Evolutionary conservation across 257 asterid genomes (phyloP).

Genomic region (Rubia yunnanensis): DNA sequence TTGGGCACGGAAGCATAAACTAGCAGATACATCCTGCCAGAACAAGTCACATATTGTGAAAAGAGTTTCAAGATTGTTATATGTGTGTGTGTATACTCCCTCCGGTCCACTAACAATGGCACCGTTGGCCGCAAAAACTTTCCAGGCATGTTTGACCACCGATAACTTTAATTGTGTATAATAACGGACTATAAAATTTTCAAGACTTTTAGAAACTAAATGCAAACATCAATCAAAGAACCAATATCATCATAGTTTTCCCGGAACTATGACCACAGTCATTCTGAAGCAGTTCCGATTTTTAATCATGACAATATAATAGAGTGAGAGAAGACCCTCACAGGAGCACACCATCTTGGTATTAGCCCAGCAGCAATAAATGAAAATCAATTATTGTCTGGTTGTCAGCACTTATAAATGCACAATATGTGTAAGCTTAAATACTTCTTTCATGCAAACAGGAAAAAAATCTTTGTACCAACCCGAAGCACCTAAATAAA

Average conservation of each 20-base stretch:
- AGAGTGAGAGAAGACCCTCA: neutral
- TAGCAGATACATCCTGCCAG: conserved; percentile 75
- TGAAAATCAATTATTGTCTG: neutral
- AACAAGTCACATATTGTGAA: conserved; percentile 19
- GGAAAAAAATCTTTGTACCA: neutral
- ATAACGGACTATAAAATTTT: too few species aligned
- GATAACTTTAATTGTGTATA: too few species aligned
- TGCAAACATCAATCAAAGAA: neutral
- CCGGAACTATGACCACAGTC: neutral
- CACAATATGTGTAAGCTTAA: neutral
- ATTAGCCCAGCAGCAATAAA: neutral
- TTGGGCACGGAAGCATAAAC: conserved; percentile 89
- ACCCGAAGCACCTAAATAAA: neutral
- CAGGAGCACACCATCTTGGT: neutral
- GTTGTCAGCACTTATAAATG: neutral
- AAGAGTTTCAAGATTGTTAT: conserved; percentile 10
- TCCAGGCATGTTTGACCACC: too few species aligned
- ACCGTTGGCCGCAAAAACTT: too few species aligned
- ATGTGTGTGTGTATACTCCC: too few species aligned
- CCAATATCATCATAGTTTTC: neutral
- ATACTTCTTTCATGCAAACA: neutral
- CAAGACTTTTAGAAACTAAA: neutral
- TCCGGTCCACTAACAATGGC: too few species aligned
- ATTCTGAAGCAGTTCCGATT: neutral
- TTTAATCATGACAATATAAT: neutral